Conservation (phyloP, 2,329 filamentous ascomycete genomes). For the Xylariaceae sp. region DNA sequence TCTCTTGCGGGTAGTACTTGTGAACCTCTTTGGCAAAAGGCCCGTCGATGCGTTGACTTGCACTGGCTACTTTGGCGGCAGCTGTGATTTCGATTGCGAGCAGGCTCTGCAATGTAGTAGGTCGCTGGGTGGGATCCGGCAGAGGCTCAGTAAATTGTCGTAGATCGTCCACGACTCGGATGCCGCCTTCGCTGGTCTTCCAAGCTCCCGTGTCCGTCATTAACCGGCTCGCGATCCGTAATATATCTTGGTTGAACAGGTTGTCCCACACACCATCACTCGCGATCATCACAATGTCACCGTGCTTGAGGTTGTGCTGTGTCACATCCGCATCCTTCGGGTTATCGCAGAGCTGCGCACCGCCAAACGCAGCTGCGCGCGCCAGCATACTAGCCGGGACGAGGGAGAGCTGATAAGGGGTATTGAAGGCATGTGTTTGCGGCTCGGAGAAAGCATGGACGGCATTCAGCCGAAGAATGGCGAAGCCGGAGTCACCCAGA, state of each 20-base stretch:
- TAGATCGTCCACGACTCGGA: constrained; percentile 58
- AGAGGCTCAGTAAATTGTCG: constrained; percentile 40
- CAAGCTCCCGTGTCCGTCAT: constrained; percentile 75
- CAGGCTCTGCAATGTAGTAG: constrained; percentile 63
- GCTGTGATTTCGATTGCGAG: constrained; percentile 73
- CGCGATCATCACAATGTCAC: constrained; percentile 88
- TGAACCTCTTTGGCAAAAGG: constrained; percentile 95
- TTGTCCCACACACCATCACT: constrained; percentile 98
- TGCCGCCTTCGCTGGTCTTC: constrained; percentile 56
- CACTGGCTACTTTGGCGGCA: constrained; percentile 78
- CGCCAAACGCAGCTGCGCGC: constrained; percentile 79
- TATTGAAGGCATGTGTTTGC: constrained; percentile 97
- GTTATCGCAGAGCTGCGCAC: constrained; percentile 71
- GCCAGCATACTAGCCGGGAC: constrained; percentile 74
- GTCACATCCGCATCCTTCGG: constrained; percentile 79
- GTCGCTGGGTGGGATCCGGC: constrained; percentile 22
- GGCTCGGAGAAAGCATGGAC: constrained; percentile 77
- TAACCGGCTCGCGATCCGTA: constrained; percentile 68
- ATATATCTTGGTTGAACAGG: constrained; percentile 80
- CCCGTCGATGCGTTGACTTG: constrained; percentile 75
- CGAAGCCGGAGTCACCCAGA: constrained; percentile 88
- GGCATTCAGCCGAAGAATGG: constrained; percentile 78
- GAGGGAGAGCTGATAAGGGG: constrained; percentile 87
- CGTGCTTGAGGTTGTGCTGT: constrained; percentile 72
- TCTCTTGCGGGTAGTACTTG: constrained; percentile 76